Percentiles rank a stretch among this genome's conserved stretches.
Conservation (phyloP, 2,329 filamentous ascomycete species). For the Aspergillus quadricinctus region DNA sequence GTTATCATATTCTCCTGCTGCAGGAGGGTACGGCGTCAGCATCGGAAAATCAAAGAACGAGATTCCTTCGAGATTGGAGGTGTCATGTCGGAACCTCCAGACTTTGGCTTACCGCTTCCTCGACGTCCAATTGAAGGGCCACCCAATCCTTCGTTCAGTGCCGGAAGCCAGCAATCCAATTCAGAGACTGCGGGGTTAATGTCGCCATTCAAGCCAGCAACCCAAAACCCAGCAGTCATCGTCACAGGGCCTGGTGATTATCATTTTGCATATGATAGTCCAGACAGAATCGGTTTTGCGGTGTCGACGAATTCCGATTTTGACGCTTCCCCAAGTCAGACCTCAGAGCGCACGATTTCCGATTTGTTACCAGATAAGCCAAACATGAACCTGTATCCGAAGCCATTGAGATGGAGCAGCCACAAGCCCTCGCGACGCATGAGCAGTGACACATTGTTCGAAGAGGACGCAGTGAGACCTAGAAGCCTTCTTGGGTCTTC, state of each 20-base stretch:
- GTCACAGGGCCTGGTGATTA: slow-evolving; percentile 13
- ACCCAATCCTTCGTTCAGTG: slow-evolving; percentile 9
- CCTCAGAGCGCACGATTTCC: slow-evolving; percentile 36
- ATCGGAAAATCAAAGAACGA: slow-evolving; percentile 16
- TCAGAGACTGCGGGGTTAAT: slow-evolving; percentile 19
- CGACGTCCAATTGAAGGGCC: slow-evolving; percentile 15
- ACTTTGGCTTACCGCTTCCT: slow-evolving; percentile 25
- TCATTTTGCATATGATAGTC: slow-evolving; percentile 1
- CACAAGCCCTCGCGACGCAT: slow-evolving; percentile 16
- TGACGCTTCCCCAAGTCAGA: slow-evolving; percentile 27
- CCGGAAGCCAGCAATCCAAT: slow-evolving; percentile 1
- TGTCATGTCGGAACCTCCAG: slow-evolving; percentile 33
- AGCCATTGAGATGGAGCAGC: slow-evolving; percentile 32
- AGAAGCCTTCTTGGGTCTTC: slow-evolving; percentile 12
- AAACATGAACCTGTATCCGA: slow-evolving; percentile 32
- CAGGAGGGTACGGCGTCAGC: slow-evolving; percentile 24
- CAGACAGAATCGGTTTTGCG: slow-evolving; percentile 28
- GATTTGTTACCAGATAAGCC: slow-evolving; percentile 34
- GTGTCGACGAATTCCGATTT: slow-evolving; percentile 25
- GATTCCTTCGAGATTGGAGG: slow-evolving; percentile 38
- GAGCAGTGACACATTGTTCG: slow-evolving; percentile 35
- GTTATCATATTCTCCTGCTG: slow-evolving; percentile 30
- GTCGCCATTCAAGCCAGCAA: slow-evolving; percentile 12
- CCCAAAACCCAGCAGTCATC: slow-evolving; percentile 17
- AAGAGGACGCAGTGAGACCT: slow-evolving; percentile 30